Evolutionary conservation across 306 rosid species (phyloP).

Genomic region (Quercus wislizeni): DNA sequence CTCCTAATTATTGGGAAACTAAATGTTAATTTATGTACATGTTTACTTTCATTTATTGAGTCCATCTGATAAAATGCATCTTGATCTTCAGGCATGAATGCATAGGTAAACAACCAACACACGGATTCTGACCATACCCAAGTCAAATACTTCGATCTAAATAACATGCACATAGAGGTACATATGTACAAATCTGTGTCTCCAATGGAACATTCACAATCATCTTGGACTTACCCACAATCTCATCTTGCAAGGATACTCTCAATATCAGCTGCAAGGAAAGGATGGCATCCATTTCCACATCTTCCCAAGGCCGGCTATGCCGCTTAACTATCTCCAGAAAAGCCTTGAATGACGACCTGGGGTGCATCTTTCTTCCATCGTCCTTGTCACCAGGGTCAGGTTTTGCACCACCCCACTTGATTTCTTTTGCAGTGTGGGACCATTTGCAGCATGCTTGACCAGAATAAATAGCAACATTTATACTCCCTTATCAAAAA

Average conservation of each 20-base stretch:
- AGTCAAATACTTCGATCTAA: neutral
- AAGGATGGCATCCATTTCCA: slow-evolving; percentile 48
- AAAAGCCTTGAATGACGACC: slow-evolving; percentile 48
- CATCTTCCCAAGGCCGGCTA: slow-evolving; percentile 42
- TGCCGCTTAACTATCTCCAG: slow-evolving; percentile 40
- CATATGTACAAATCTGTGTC: neutral
- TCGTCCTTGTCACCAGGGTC: slow-evolving; percentile 38
- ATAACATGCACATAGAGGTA: neutral
- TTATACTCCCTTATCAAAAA: neutral
- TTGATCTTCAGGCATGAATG: neutral
- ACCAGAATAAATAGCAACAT: neutral
- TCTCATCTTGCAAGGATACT: slow-evolving; percentile 30
- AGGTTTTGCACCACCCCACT: slow-evolving; percentile 45
- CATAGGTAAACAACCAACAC: neutral
- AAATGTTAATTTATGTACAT: neutral
- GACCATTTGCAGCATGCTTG: neutral
- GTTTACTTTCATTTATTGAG: neutral
- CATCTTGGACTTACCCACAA: slow-evolving; percentile 27
- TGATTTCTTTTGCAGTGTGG: slow-evolving; percentile 34
- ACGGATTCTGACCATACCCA: neutral
- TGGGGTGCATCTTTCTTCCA: slow-evolving; percentile 44
- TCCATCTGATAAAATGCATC: neutral
- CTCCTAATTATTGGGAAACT: neutral
- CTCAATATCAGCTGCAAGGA: slow-evolving; percentile 43
- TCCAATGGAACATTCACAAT: slow-evolving; percentile 32